These are phyloP conservation scores for Ascochyta fabae DNA, from an alignment of 2,329 filamentous ascomycete genomes.

Conservation along the genomic window DNA sequence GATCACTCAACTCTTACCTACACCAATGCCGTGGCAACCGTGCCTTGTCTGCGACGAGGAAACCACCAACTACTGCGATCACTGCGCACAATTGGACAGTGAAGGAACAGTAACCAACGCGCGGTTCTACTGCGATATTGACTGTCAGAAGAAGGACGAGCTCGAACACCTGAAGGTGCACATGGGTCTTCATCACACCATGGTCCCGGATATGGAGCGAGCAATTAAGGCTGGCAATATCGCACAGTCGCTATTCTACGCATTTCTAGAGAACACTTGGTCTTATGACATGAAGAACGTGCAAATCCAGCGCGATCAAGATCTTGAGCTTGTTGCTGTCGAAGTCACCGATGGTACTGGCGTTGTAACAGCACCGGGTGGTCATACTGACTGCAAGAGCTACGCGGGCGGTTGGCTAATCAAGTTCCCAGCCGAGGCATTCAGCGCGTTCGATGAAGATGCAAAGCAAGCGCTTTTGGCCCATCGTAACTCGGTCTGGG, in stretches of 20 bases:
- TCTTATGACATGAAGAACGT: constrained; percentile 20
- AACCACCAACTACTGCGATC: constrained; percentile 11
- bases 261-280: constrained; percentile 25
- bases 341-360: constrained; percentile 19
- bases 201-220: constrained; percentile 4
- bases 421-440: constrained; percentile 12
- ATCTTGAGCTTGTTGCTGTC: constrained; percentile 7
- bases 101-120: background rate
- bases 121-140: constrained; percentile 17
- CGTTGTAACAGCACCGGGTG: constrained; percentile 8
- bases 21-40: constrained; percentile 10
- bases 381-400: constrained; percentile 11
- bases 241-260: constrained; percentile 20
- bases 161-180: constrained; percentile 9
- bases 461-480: constrained; percentile 18
- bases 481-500: constrained; percentile 20
- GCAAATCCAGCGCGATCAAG: constrained; percentile 7
- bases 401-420: constrained; percentile 22
- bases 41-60: constrained; percentile 14
- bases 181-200: background rate
- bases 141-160: constrained; percentile 11
- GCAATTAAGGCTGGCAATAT: constrained; percentile 19
- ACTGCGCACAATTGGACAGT: constrained; percentile 2
- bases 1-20: background rate
- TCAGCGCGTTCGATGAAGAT: constrained; percentile 8